Conservation (phyloP, 345 rosid species). For the Gossypium stocksii region DNA sequence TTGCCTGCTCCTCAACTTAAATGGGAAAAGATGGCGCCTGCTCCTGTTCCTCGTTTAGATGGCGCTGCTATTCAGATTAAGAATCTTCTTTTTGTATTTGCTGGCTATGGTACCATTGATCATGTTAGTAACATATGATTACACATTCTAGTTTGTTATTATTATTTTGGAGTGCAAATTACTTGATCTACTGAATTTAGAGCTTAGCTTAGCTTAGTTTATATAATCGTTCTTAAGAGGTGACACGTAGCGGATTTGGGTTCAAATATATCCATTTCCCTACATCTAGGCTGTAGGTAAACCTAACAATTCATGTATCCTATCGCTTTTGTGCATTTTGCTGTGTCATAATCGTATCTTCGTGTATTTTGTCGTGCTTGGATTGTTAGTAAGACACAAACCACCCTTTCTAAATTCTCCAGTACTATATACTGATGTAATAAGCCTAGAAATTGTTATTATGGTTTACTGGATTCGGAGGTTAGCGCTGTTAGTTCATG, state of each 20-base stretch:
- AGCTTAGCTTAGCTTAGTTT: neutral
- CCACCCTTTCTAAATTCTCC: neutral
- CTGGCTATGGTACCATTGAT: slow-evolving; percentile 87
- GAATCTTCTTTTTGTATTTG: slow-evolving; percentile 76
- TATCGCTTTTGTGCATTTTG: no score
- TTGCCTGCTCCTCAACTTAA: slow-evolving; percentile 67
- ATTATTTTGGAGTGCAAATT: neutral
- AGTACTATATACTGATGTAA: neutral
- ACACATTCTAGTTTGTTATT: neutral
- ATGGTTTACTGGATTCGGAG: neutral
- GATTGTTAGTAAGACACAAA: neutral
- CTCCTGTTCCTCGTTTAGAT: slow-evolving; percentile 93
- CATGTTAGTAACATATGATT: slow-evolving; percentile 35
- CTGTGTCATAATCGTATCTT: neutral
- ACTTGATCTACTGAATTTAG: neutral
- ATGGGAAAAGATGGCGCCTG: slow-evolving; percentile 85
- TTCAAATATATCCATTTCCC: neutral
- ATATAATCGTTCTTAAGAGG: neutral
- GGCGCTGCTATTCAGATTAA: slow-evolving; percentile 89
- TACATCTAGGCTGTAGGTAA: neutral
- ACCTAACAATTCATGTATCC: no score
- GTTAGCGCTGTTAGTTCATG: neutral
- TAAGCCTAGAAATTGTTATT: neutral
- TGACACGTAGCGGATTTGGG: neutral
- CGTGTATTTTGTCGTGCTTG: neutral